Base-by-base conservation (phyloP, 75 land plant genomes). In the Chamaecyparis obtusa region DNA sequence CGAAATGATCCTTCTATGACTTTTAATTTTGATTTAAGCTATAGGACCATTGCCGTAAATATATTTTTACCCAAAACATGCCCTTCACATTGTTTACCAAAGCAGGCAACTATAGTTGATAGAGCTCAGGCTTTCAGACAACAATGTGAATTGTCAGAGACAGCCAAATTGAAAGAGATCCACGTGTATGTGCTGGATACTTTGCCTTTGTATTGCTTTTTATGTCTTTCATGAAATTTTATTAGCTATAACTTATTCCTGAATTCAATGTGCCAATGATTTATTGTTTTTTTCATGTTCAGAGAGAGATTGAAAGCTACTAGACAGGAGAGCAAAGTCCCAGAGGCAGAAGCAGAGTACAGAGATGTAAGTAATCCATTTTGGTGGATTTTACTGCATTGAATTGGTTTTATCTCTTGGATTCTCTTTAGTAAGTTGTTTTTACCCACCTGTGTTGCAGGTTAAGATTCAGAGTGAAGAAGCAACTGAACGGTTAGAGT, bases 81-180 rank as follows among this genome's bases (percentile, higher is more conserved):
- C 33, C 32, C 85, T 69, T 44, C 21, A 33, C 67, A 33, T 87
- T 83, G 78, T 48, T 51, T 84, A 88, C 21, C 64, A 35, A 16
- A 72, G 37, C 91, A 98, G 98, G 96, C 95, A 24, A 96, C 95
- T 35, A 94, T 96, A 87, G 85, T 90, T 78, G 96, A 96, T 81
- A 91, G 98, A 89, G 97, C 96, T 51, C 97, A 91, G 90, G 99
- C 98, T 74, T 98, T 94, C 88, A 92, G 88, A 83, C 96, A 93
- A 36, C 98, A 98, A 7, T 94, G 91, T 84, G 99, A 98, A 89
- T 89, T 98, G 37, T 85, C 93, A 83, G 99, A 98, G 84, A 82
- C 96, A 21, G 92, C 92, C 49, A 95, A 93, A 87, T 81, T 98
- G 87, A 98, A 98, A 90, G 96, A 97, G 89, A 94, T 97, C 30